Conservation (phyloP, 306 rosid genomes). For the Sechiopsis laciniata region DNA sequence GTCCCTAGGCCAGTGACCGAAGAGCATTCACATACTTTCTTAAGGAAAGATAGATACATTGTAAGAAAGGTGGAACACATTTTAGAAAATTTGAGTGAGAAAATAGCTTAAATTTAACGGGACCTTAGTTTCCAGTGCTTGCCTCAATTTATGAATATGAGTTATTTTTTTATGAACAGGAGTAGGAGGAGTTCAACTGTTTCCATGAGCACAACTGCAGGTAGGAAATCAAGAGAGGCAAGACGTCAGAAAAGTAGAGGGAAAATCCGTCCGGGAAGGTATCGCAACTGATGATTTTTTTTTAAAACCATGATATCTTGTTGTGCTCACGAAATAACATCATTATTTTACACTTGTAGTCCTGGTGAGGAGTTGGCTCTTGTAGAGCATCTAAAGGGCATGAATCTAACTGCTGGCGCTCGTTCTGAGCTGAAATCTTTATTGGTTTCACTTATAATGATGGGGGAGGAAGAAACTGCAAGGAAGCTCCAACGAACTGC, state of each 20-base stretch:
- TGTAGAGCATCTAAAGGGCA: constrained; percentile 82
- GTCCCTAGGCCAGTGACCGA: no score
- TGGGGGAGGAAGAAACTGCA: constrained; percentile 72
- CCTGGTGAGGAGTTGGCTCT: constrained; percentile 87
- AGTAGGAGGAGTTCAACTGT: constrained; percentile 60
- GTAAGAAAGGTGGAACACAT: no score
- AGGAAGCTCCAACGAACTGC: constrained; percentile 72
- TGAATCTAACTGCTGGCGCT: constrained; percentile 59
- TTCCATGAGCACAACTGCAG: constrained; percentile 53
- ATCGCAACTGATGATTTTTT: constrained; percentile 10
- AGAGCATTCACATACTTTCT: no score
- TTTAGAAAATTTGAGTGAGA: no score
- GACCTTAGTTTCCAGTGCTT: constrained; percentile 26
- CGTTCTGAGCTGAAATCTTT: constrained; percentile 68
- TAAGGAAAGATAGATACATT: no score
- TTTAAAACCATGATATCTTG: not conserved
- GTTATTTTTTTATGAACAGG: constrained; percentile 33
- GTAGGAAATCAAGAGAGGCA: constrained; percentile 73
- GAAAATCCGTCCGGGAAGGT: constrained; percentile 97
- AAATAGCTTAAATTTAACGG: no score
- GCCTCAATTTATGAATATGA: constrained; percentile 26
- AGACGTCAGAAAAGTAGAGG: constrained; percentile 90
- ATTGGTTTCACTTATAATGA: constrained; percentile 64
- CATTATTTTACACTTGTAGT: constrained; percentile 40
- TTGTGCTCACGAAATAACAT: constrained; percentile 12